Conservation (phyloP, 1,139 yeast genomes). For the Blastobotrys arbuscula region DNA sequence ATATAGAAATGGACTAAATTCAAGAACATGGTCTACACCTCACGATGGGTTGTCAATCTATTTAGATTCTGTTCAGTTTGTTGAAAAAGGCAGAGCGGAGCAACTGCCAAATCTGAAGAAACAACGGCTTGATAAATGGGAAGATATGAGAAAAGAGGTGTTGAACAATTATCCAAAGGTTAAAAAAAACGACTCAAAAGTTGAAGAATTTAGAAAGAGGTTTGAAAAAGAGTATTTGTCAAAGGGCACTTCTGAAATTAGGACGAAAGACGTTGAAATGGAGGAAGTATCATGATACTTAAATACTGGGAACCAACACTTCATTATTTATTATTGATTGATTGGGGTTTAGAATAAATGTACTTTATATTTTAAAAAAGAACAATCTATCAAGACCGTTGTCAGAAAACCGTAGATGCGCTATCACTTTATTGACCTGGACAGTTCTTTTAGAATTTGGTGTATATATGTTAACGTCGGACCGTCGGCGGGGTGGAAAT, state of each 20-base stretch:
- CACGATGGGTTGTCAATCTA: conserved; percentile 71
- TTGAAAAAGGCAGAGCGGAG: conserved; percentile 34
- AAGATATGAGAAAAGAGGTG: conserved; percentile 3
- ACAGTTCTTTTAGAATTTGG: too few relatives aligned
- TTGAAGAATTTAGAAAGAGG: conserved; percentile 2
- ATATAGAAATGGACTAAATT: conserved; percentile 60
- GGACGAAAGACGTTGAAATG: background rate
- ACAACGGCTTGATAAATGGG: conserved; percentile 30
- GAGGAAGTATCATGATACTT: background rate
- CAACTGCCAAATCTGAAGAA: conserved; percentile 24
- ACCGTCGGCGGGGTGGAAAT: too few relatives aligned
- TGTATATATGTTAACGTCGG: too few relatives aligned
- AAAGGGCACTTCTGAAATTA: background rate
- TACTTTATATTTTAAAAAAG: too few relatives aligned
- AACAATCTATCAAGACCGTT: too few relatives aligned
- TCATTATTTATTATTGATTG: background rate
- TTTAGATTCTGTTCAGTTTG: conserved; percentile 45
- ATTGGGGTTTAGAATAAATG: too few relatives aligned
- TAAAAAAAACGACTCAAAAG: conserved; percentile 4
- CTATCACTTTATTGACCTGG: too few relatives aligned
- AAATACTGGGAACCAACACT: background rate
- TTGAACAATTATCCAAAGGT: conserved; percentile 10
- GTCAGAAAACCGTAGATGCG: too few relatives aligned
- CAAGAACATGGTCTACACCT: conserved; percentile 61
- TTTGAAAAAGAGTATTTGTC: background rate